Evolutionary conservation across 2,329 filamentous ascomycete species (phyloP).

Genomic region (Penicillium expansum): DNA sequence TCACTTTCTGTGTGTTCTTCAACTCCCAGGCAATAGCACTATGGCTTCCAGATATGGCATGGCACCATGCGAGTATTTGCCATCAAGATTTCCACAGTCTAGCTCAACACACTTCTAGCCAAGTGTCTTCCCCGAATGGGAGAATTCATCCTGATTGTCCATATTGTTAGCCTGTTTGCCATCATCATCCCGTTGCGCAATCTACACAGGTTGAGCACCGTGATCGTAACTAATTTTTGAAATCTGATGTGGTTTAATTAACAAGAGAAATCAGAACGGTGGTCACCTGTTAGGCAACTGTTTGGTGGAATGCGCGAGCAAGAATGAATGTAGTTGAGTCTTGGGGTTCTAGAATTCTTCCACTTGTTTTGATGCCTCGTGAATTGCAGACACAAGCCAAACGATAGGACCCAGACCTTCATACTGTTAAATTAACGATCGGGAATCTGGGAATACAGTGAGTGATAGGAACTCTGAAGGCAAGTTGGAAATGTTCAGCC

Average conservation of each 20-base stretch:
- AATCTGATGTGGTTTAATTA: neutral
- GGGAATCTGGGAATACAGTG: no score
- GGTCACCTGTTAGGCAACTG: neutral
- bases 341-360: neutral
- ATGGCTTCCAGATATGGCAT: slow-evolving; percentile 44
- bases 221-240: no score
- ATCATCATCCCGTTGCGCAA: slow-evolving; percentile 44
- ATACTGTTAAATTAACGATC: neutral
- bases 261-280: no score
- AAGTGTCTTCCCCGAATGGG: slow-evolving; percentile 40
- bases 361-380: neutral
- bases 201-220: neutral
- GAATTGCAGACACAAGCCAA: neutral
- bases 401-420: neutral
- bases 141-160: slow-evolving; percentile 41
- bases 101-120: slow-evolving; percentile 44
- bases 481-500: neutral
- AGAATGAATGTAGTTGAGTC: neutral
- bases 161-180: slow-evolving; percentile 44
- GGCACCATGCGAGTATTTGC: slow-evolving; percentile 40
- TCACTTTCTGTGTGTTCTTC: neutral
- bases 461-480: neutral
- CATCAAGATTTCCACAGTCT: slow-evolving; percentile 37
- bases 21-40: slow-evolving; percentile 16
- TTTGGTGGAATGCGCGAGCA: neutral